phyloP scores from a whole-genome alignment of 768 basidiomycete genomes.

The Dictyophora rubrovolvata region DNA sequence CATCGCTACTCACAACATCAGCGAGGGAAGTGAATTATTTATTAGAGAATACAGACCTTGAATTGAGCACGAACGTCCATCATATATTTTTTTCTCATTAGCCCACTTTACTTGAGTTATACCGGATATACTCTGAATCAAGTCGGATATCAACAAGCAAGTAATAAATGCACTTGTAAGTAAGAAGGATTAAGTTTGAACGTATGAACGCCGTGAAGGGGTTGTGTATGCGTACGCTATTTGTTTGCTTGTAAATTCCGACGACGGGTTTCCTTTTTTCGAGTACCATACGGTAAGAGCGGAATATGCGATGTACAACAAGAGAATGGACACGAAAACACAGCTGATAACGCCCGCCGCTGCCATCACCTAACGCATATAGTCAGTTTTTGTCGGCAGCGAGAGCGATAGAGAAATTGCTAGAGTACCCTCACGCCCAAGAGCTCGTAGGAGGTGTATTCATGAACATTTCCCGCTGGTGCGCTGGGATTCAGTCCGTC shows the following conservation, averaged over 20 bases:
- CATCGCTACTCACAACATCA: neutral
- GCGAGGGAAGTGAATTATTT: neutral
- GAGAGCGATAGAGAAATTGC: neutral
- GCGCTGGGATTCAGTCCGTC: neutral
- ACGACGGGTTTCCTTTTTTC: neutral
- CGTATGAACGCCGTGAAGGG: neutral
- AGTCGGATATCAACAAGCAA: slow-evolving; percentile 5
- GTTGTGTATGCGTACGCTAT: neutral
- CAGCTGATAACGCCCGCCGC: slow-evolving; percentile 6
- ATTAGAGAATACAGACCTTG: neutral
- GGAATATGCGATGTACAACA: slow-evolving; percentile 4
- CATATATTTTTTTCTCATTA: slow-evolving; percentile 1
- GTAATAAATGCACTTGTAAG: slow-evolving; percentile 2
- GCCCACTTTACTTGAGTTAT: slow-evolving; percentile 9
- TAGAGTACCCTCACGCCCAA: neutral
- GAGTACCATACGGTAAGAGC: neutral
- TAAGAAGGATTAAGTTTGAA: neutral
- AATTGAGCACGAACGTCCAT: neutral
- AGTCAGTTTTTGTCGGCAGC: neutral
- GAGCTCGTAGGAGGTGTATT: neutral
- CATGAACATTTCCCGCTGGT: neutral
- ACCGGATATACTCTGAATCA: slow-evolving; percentile 7
- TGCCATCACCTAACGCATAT: slow-evolving; percentile 5
- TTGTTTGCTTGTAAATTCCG: slow-evolving; percentile 5
- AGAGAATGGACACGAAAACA: slow-evolving; percentile 3